Conservation (phyloP, 768 basidiomycete species). For the Agaricus subrufescens region DNA sequence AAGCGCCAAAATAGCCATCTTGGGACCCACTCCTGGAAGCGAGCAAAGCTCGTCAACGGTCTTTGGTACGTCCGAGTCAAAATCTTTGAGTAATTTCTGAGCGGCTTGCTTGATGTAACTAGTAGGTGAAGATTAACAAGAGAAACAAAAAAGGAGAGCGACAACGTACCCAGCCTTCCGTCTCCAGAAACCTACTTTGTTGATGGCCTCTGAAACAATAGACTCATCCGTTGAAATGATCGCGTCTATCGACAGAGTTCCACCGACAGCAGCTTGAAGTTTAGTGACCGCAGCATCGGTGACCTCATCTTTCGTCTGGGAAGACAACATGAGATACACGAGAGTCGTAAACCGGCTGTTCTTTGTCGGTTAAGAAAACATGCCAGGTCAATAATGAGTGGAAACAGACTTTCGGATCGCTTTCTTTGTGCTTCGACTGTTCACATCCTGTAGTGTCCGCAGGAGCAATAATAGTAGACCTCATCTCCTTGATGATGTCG, state of each 20-base stretch:
- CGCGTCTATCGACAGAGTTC: slow-evolving; percentile 65
- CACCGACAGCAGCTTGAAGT: slow-evolving; percentile 69
- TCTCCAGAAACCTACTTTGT: slow-evolving; percentile 91
- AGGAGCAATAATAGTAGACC: slow-evolving; percentile 67
- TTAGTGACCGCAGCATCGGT: slow-evolving; percentile 75
- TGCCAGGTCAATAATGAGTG: neutral
- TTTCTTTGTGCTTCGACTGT: slow-evolving; percentile 57
- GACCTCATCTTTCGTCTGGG: slow-evolving; percentile 94
- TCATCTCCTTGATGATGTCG: slow-evolving; percentile 71
- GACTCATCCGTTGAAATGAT: slow-evolving; percentile 59
- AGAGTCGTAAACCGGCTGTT: slow-evolving; percentile 80
- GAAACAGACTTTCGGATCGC: slow-evolving; percentile 55
- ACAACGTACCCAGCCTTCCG: slow-evolving; percentile 70
- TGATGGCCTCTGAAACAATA: slow-evolving; percentile 70
- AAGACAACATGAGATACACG: slow-evolving; percentile 91
- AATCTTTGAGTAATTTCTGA: slow-evolving; percentile 59
- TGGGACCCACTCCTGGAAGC: slow-evolving; percentile 89
- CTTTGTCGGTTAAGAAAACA: slow-evolving; percentile 31
- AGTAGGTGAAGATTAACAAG: neutral
- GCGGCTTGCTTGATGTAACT: slow-evolving; percentile 79
- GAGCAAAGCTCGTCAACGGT: slow-evolving; percentile 86
- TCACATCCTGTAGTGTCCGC: slow-evolving; percentile 94
- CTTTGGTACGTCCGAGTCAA: slow-evolving; percentile 81
- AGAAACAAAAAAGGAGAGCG: neutral
- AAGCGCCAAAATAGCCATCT: slow-evolving; percentile 88